Base-by-base conservation (phyloP, 805 yeast genomes). In the Danielia oregonensis region DNA sequence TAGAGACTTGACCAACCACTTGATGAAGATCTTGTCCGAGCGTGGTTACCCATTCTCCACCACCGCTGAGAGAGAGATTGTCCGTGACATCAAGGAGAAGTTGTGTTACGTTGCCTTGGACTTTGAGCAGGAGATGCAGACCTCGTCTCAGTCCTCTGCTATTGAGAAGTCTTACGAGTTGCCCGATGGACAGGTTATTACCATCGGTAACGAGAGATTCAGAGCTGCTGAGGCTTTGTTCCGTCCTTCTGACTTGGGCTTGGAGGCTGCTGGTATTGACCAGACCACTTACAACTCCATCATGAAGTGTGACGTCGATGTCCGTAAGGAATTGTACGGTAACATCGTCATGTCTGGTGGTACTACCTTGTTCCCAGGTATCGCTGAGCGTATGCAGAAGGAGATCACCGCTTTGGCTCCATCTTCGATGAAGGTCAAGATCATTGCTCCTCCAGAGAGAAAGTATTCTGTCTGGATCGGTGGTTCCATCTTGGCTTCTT, bases 341-440 rank as follows among this genome's bases (percentile, higher is more conserved):
- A 93, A 93, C 84, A 93, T 93, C 63, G 98, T 93, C 67, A 84
- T 93, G 93, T 89, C 97, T 55, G 98, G 98, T 80, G 98, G 98
- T 85, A 89, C 97, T 60, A 93, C 98, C 57, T 88, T 93, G 97
- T 93, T 88, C 96, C 97, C 97, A 74, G 98, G 98, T 78, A 89
- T 93, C 70, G 97, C 97, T 71, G 97, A 93, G 81, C 91, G 98
- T 80, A 87, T 93, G 96, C 97, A 91, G 80, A 91, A 91, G 86
- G 98, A 93, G 78, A 88, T 93, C 63, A 87, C 97, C 57, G 96
- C 97, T 58, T 82, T 93, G 77, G 98, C 98, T 65, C 97, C 97
- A 72, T 86, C 97, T 55, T 87, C 97, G 45, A 93, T 93, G 97
- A 93, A 93, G 88, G 96, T 93, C 65, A 93, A 93, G 85, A 89